phyloP scores from a whole-genome alignment of 192 early-diverging fungal genomes.

The Coemansia sp. region DNA sequence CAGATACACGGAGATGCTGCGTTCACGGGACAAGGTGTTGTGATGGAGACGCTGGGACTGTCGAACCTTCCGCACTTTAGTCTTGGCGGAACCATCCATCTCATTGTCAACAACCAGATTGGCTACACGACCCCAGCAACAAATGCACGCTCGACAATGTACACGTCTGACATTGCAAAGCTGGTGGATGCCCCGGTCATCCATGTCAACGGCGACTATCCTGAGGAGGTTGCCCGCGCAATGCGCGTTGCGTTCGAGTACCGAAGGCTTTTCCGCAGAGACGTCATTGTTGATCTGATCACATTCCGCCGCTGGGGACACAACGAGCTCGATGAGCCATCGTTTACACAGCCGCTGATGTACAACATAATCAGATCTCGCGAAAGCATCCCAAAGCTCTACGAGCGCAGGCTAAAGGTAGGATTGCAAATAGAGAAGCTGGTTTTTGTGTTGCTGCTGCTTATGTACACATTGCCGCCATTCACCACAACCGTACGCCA shows the following conservation, averaged over 20 bases:
- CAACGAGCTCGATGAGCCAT: slow-evolving; percentile 97
- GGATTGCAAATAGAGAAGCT: neutral
- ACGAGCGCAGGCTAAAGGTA: slow-evolving; percentile 75
- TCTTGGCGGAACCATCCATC: slow-evolving; percentile 92
- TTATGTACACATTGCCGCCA: neutral
- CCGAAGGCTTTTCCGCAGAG: slow-evolving; percentile 91
- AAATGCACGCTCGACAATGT: slow-evolving; percentile 89
- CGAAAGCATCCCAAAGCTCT: slow-evolving; percentile 80
- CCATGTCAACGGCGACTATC: slow-evolving; percentile 95
- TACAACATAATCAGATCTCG: slow-evolving; percentile 89
- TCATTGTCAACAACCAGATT: slow-evolving; percentile 98
- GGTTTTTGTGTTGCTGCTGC: neutral
- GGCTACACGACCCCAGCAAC: slow-evolving; percentile 95
- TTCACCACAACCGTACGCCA: too few species aligned
- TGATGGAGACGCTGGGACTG: slow-evolving; percentile 93
- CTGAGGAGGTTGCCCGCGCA: slow-evolving; percentile 89
- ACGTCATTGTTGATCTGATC: slow-evolving; percentile 93
- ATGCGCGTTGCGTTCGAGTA: slow-evolving; percentile 85
- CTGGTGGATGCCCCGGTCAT: slow-evolving; percentile 95
- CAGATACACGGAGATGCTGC: slow-evolving; percentile 95
- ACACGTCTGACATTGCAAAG: slow-evolving; percentile 94
- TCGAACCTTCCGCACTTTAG: slow-evolving; percentile 96
- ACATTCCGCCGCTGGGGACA: slow-evolving; percentile 97
- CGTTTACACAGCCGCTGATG: slow-evolving; percentile 96
- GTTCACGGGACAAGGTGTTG: slow-evolving; percentile 86